A percentile compares a stretch with the other conserved stretches of the same genome.
phyloP scores from a whole-genome alignment of 768 basidiomycete species.

The Omphalotus guepiniiformis region DNA sequence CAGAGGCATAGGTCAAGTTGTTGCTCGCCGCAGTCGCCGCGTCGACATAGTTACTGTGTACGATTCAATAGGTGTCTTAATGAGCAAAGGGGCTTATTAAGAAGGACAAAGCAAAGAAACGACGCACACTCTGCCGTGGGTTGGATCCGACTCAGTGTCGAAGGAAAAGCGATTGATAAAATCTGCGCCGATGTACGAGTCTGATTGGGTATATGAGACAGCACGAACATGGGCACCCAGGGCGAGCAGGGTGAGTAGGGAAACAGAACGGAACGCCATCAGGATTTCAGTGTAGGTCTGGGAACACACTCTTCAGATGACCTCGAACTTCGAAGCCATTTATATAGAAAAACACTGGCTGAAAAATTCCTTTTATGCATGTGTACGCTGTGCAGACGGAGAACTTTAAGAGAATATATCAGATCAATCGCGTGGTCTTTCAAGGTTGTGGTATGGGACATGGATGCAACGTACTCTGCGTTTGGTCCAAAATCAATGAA shows the following conservation, averaged over 20 bases:
- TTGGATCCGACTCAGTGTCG: constrained; percentile 38
- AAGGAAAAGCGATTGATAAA: constrained; percentile 36
- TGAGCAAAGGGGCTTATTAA: neutral
- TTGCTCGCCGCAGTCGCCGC: constrained; percentile 43
- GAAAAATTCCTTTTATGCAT: no score
- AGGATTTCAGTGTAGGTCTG: no score
- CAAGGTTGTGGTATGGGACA: no score
- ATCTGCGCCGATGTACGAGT: constrained; percentile 11
- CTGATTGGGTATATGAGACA: constrained; percentile 2
- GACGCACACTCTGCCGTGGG: constrained; percentile 43
- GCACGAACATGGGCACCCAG: neutral
- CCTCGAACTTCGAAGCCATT: no score
- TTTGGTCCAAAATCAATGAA: no score
- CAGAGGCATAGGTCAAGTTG: constrained; percentile 56
- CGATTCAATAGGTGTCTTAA: neutral
- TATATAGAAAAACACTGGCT: no score
- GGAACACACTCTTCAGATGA: no score
- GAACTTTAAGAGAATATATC: no score
- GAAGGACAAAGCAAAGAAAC: neutral
- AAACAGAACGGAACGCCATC: neutral
- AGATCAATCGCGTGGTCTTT: no score
- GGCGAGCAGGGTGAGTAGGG: neutral
- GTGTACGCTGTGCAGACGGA: no score
- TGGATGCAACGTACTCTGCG: no score
- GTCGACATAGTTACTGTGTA: constrained; percentile 39